phyloP scores from a whole-genome alignment of 2,329 filamentous ascomycete species.

The Penicillium sp. region DNA sequence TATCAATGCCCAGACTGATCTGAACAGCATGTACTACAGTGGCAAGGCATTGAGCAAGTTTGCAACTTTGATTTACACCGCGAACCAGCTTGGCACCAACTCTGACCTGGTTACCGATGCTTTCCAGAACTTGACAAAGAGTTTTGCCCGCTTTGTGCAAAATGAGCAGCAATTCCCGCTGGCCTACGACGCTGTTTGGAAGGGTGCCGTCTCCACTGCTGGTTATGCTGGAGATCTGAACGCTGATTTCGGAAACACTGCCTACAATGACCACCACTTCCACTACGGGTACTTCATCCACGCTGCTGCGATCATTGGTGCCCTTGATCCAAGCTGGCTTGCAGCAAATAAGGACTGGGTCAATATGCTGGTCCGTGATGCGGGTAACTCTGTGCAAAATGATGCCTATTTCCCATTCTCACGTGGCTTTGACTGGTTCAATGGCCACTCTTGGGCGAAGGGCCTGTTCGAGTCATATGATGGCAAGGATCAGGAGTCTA shows the following conservation, averaged over 20 bases:
- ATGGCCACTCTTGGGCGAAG: conserved; percentile 91
- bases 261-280: conserved; percentile 68
- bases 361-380: conserved; percentile 80
- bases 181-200: conserved; percentile 65
- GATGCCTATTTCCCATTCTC: conserved; percentile 80
- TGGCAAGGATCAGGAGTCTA: conserved; percentile 69
- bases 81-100: conserved; percentile 64
- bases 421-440: conserved; percentile 88
- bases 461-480: conserved; percentile 55
- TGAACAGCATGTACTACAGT: conserved; percentile 89
- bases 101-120: conserved; percentile 57
- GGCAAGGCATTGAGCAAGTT: conserved; percentile 85
- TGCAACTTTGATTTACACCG: conserved; percentile 66
- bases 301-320: conserved; percentile 77
- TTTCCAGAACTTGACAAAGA: conserved; percentile 62
- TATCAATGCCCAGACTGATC: conserved; percentile 70
- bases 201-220: conserved; percentile 75
- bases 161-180: conserved; percentile 68
- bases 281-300: conserved; percentile 85
- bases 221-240: conserved; percentile 68
- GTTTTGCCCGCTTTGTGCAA: conserved; percentile 65
- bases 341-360: conserved; percentile 74
- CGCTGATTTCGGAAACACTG: conserved; percentile 84
- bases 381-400: conserved; percentile 69
- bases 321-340: conserved; percentile 76